Evolutionary conservation across 352 stramenopile species (phyloP).

Genomic region (Phytopythium ostracodes): DNA sequence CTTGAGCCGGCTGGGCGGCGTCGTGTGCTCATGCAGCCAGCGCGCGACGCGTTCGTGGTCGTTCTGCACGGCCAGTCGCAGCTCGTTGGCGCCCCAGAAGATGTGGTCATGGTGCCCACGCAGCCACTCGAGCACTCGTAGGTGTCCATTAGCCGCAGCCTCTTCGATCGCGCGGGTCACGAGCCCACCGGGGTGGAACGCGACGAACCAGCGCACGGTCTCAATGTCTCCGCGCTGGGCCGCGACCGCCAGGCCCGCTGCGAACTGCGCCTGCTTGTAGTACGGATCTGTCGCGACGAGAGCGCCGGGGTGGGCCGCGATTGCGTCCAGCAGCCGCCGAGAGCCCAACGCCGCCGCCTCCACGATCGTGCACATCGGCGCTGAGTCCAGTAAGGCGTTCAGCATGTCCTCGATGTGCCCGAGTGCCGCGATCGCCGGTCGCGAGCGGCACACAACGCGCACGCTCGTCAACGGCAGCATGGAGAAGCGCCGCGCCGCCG

Average conservation of each 20-base stretch:
- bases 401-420: background rate
- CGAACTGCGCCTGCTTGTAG: constrained; percentile 13
- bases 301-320: background rate
- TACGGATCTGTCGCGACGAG: constrained; percentile 2
- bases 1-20: constrained; percentile 17
- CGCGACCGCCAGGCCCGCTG: background rate
- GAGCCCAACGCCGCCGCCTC: constrained; percentile 16
- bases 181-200: constrained; percentile 8
- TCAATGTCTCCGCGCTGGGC: constrained; percentile 1
- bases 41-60: constrained; percentile 13
- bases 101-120: constrained; percentile 13
- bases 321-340: constrained; percentile 10
- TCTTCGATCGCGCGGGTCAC: constrained; percentile 12
- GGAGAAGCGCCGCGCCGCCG: background rate
- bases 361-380: constrained; percentile 1
- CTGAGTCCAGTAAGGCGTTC: background rate
- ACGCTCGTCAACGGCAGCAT: constrained; percentile 13
- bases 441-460: constrained; percentile 14
- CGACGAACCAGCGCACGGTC: constrained; percentile 6
- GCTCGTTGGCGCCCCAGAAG: constrained; percentile 32
- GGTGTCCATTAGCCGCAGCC: constrained; percentile 7
- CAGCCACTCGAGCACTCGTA: constrained; percentile 12
- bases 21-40: constrained; percentile 23
- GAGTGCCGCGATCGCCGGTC: constrained; percentile 3
- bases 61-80: constrained; percentile 18